Percentiles rank a stretch among this genome's conserved stretches.
These are phyloP conservation scores for Morella rubra DNA, from an alignment of 306 rosid species.

Conservation along the genomic window DNA sequence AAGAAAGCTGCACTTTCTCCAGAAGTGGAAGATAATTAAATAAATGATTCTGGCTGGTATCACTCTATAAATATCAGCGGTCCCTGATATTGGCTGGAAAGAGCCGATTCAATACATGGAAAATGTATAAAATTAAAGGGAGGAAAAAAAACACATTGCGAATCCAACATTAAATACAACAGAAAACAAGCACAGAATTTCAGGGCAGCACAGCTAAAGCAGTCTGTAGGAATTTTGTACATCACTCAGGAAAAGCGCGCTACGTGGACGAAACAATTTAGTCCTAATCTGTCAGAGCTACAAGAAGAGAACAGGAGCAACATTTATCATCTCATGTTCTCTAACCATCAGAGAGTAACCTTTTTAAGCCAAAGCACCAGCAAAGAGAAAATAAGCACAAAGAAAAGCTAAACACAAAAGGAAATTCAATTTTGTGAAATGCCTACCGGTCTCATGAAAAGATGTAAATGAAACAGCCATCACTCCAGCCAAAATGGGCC, in stretches of 20 bases:
- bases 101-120: neutral
- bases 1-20: constrained; percentile 3
- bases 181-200: neutral
- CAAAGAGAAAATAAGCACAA: neutral
- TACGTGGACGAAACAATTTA: neutral
- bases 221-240: neutral
- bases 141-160: neutral
- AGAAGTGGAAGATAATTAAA: neutral
- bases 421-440: neutral
- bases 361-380: neutral
- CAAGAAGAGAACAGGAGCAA: neutral
- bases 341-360: neutral
- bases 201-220: neutral
- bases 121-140: neutral
- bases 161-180: neutral
- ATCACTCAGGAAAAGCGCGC: neutral
- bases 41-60: neutral
- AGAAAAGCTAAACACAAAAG: neutral
- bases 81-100: neutral
- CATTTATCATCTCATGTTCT: neutral
- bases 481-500: neutral
- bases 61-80: neutral
- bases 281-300: neutral
- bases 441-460: neutral
- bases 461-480: neutral